A percentile compares a stretch with the other conserved stretches of the same genome.
These are phyloP conservation scores for Eutypa lata DNA, from an alignment of 2,329 filamentous ascomycete species.

Conservation along the genomic window DNA sequence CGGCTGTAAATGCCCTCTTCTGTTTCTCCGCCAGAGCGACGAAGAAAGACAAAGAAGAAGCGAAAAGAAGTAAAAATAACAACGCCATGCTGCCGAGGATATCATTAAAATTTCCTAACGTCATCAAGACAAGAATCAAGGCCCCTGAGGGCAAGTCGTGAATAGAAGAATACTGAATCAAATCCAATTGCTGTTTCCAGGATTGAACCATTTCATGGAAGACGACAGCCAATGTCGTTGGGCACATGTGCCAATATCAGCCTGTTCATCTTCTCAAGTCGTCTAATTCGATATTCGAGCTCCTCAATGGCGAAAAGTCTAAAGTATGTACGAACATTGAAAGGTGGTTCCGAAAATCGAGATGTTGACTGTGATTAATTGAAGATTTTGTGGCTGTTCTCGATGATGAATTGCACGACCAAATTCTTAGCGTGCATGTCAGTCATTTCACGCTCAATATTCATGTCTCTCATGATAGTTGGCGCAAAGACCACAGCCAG, in stretches of 20 bases:
- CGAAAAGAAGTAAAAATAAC: neutral
- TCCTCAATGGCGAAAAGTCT: neutral
- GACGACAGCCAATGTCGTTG: neutral
- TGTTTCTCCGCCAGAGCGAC: neutral
- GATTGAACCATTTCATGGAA: neutral
- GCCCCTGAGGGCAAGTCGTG: neutral
- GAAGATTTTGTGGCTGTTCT: conserved; percentile 84
- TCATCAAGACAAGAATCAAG: neutral
- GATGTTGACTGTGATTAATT: conserved; percentile 33
- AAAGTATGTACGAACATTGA: conserved; percentile 21
- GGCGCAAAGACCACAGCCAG: conserved; percentile 95
- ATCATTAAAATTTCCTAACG: neutral
- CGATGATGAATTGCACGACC: conserved; percentile 88
- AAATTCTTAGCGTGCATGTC: conserved; percentile 93
- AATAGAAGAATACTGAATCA: neutral
- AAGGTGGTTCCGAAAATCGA: conserved; percentile 1
- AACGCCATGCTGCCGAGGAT: neutral
- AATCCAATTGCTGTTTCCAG: neutral
- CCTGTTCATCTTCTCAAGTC: neutral
- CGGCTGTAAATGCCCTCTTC: neutral
- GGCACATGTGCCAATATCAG: neutral
- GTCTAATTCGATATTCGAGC: neutral
- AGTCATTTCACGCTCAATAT: conserved; percentile 89
- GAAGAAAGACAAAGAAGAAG: neutral
- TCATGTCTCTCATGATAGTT: conserved; percentile 91